These are phyloP conservation scores for Phaseolus coccineus DNA, from an alignment of 331 rosid genomes.

Conservation along the genomic window DNA sequence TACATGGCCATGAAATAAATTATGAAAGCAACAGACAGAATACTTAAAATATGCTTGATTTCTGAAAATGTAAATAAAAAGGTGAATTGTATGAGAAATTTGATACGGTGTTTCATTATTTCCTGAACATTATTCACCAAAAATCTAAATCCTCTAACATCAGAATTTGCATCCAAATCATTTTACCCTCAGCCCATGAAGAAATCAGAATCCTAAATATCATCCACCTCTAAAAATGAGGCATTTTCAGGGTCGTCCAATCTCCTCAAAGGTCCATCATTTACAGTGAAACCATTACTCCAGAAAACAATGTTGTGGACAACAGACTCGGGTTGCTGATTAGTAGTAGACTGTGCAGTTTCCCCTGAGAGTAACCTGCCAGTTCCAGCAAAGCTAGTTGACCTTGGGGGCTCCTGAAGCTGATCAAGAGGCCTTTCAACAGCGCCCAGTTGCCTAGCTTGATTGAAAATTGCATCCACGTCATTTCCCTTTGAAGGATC, in stretches of 20 bases:
- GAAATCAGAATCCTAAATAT: slow-evolving; percentile 18
- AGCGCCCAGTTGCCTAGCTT: slow-evolving; percentile 92
- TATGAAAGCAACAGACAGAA: background rate
- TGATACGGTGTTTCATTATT: slow-evolving; percentile 10
- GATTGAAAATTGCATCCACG: slow-evolving; percentile 88
- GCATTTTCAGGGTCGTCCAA: slow-evolving; percentile 98
- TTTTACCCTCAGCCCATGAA: slow-evolving; percentile 3
- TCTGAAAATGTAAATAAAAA: background rate
- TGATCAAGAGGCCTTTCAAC: slow-evolving; percentile 83
- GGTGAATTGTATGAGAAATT: slow-evolving; percentile 1
- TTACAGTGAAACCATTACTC: slow-evolving; percentile 88
- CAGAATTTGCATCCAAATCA: background rate
- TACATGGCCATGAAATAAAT: background rate
- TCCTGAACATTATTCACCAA: slow-evolving; percentile 10
- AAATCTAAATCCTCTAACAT: slow-evolving; percentile 31
- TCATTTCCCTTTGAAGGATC: slow-evolving; percentile 91
- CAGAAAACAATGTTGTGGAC: slow-evolving; percentile 94
- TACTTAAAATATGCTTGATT: slow-evolving; percentile 10
- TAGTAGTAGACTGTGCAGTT: slow-evolving; percentile 59
- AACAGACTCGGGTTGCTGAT: slow-evolving; percentile 82
- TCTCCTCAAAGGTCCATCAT: slow-evolving; percentile 95
- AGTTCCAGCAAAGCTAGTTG: slow-evolving; percentile 89
- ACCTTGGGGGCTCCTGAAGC: slow-evolving; percentile 75
- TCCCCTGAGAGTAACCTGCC: slow-evolving; percentile 94
- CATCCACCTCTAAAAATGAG: slow-evolving; percentile 83